Conservation (phyloP, 495 filamentous ascomycete species). For the Aspergillus mulundensis region DNA sequence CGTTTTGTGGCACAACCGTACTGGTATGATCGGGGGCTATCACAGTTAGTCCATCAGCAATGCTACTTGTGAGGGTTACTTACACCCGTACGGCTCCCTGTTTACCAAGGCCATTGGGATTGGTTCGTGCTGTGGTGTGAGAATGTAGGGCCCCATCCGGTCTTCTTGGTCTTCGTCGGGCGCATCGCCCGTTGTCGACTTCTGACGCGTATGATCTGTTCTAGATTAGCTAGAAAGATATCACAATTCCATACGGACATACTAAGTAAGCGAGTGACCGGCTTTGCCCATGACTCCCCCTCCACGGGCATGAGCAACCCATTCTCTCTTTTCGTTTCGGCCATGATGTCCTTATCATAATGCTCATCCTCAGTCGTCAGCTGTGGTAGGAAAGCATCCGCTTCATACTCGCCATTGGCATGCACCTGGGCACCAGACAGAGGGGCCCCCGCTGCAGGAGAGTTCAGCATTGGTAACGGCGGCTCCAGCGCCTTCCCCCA, state of each 20-base stretch:
- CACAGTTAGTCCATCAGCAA: background rate
- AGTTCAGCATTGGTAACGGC: conserved; percentile 51
- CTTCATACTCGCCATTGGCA: background rate
- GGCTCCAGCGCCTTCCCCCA: conserved; percentile 65
- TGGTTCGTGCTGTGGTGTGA: conserved; percentile 47
- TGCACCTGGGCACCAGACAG: conserved; percentile 20
- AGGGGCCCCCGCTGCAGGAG: conserved; percentile 42
- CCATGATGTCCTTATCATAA: conserved; percentile 56
- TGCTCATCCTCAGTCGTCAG: conserved; percentile 56
- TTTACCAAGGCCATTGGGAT: conserved; percentile 71
- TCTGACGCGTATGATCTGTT: conserved; percentile 55
- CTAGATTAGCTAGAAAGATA: conserved; percentile 3
- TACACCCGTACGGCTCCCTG: conserved; percentile 59
- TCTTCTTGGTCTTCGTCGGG: conserved; percentile 47
- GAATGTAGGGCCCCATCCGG: conserved; percentile 61
- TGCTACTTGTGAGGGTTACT: conserved; percentile 1
- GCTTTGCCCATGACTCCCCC: conserved; percentile 50
- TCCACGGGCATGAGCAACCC: conserved; percentile 42
- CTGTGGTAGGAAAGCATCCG: conserved; percentile 37
- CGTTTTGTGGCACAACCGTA: conserved; percentile 65
- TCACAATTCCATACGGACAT: conserved; percentile 8
- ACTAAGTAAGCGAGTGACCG: conserved; percentile 60
- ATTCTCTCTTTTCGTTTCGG: conserved; percentile 59
- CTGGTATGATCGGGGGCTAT: conserved; percentile 53
- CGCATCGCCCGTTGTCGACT: conserved; percentile 46